Conservation (phyloP, 768 basidiomycete genomes). For the Leccinum ochraceum region DNA sequence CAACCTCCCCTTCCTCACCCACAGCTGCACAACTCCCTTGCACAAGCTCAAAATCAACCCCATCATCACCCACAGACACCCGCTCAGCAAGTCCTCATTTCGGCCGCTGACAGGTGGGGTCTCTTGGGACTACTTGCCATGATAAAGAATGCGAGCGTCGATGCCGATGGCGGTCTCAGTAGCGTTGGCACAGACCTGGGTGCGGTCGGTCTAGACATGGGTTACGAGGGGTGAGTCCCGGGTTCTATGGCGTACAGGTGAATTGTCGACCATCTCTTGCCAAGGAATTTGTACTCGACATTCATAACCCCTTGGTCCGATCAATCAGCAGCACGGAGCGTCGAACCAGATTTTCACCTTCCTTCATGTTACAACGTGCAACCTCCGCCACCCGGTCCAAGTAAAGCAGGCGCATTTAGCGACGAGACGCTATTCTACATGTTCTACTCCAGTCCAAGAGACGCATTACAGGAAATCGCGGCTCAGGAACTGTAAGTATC, state of each 20-base stretch:
- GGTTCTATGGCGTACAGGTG: constrained; percentile 21
- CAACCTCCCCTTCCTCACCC: constrained; percentile 35
- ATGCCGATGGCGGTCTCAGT: constrained; percentile 79
- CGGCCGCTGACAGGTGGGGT: constrained; percentile 95
- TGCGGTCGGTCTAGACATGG: constrained; percentile 90
- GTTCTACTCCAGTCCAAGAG: constrained; percentile 93
- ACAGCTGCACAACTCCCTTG: constrained; percentile 34
- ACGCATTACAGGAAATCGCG: constrained; percentile 91
- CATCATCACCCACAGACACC: constrained; percentile 79
- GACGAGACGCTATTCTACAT: constrained; percentile 98
- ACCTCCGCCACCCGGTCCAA: constrained; percentile 79
- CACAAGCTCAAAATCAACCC: constrained; percentile 33
- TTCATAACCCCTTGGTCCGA: constrained; percentile 98
- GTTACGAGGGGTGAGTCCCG: constrained; percentile 69
- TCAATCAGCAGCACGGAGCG: constrained; percentile 76
- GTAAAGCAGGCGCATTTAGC: constrained; percentile 81
- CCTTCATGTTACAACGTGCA: constrained; percentile 93
- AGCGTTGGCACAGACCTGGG: constrained; percentile 90
- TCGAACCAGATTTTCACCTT: constrained; percentile 91
- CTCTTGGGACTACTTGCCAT: constrained; percentile 81
- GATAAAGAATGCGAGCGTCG: constrained; percentile 76
- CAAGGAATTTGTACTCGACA: constrained; percentile 79
- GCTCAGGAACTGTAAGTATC: constrained; percentile 88
- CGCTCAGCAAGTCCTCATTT: constrained; percentile 89
- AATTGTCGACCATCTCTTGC: constrained; percentile 24